These are phyloP conservation scores for Colletotrichum tofieldiae DNA, from an alignment of 2,329 filamentous ascomycete genomes.

Conservation along the genomic window DNA sequence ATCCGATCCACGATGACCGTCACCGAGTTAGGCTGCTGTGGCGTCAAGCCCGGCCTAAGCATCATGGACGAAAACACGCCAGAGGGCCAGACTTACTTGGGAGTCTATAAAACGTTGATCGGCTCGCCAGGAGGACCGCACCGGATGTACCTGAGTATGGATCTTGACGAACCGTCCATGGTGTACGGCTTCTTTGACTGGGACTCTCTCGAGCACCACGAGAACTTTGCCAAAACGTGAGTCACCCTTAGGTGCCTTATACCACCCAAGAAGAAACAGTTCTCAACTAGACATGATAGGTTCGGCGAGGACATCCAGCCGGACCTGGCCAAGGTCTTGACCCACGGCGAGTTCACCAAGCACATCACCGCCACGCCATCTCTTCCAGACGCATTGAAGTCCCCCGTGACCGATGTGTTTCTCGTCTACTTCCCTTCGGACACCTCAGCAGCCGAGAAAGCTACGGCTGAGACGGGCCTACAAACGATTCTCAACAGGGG, in stretches of 20 bases:
- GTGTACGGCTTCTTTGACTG: constrained; percentile 49
- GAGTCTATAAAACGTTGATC: constrained; percentile 38
- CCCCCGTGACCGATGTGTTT: constrained; percentile 43
- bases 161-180: constrained; percentile 44
- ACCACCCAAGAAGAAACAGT: neutral
- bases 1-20: constrained; percentile 29
- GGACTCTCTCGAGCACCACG: constrained; percentile 47
- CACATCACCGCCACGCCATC: constrained; percentile 43
- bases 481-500: constrained; percentile 34
- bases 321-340: constrained; percentile 44
- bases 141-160: constrained; percentile 45
- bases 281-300: constrained; percentile 18
- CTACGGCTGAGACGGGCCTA: neutral
- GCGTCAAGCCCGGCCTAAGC: constrained; percentile 44
- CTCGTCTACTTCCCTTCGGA: constrained; percentile 41
- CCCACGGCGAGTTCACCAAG: constrained; percentile 45
- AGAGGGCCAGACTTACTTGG: constrained; percentile 42
- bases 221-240: constrained; percentile 45
- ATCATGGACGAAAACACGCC: constrained; percentile 44
- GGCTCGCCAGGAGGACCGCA: constrained; percentile 44
- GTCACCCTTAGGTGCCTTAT: constrained; percentile 3
- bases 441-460: constrained; percentile 18
- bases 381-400: constrained; percentile 39
- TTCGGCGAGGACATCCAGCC: constrained; percentile 42
- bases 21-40: constrained; percentile 46